A percentile compares a stretch with the other conserved stretches of the same genome.
Conservation (phyloP, 2,329 filamentous ascomycete genomes). For the Colletotrichum melonis region DNA sequence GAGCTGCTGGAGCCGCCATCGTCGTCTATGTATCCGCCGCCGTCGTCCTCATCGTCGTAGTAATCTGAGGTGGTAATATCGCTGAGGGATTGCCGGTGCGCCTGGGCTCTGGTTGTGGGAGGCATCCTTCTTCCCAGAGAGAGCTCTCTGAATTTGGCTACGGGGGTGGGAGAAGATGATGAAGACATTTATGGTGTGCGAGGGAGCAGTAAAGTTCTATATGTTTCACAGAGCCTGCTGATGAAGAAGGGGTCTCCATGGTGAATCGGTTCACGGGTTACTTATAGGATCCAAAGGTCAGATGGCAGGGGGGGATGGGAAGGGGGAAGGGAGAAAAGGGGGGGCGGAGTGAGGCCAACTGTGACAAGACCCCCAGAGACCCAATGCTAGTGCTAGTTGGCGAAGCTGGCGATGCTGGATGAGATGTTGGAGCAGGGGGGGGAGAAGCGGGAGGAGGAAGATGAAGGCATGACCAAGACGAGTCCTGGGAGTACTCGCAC, state of each 20-base stretch:
- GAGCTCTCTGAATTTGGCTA: conserved; percentile 52
- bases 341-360: conserved; percentile 32
- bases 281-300: conserved; percentile 23
- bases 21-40: neutral
- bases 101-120: conserved; percentile 46
- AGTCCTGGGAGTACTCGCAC: neutral
- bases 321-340: conserved; percentile 7
- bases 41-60: conserved; percentile 39
- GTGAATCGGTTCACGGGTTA: conserved; percentile 17
- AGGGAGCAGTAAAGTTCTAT: conserved; percentile 21
- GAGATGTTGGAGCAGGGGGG: conserved; percentile 20
- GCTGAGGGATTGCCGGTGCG: conserved; percentile 42
- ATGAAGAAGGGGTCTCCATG: conserved; percentile 23
- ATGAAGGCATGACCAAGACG: neutral
- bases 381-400: neutral
- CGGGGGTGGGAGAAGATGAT: conserved; percentile 47
- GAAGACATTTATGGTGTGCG: conserved; percentile 19
- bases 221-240: conserved; percentile 15
- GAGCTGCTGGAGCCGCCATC: neutral
- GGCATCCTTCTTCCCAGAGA: conserved; percentile 52
- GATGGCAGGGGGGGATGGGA: conserved; percentile 3
- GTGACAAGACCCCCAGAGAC: conserved; percentile 17
- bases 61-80: conserved; percentile 29
- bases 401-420: conserved; percentile 23
- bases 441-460: neutral